These are phyloP conservation scores for Cardiospermum halicacabum DNA, from an alignment of 345 rosid species.

Conservation along the genomic window DNA sequence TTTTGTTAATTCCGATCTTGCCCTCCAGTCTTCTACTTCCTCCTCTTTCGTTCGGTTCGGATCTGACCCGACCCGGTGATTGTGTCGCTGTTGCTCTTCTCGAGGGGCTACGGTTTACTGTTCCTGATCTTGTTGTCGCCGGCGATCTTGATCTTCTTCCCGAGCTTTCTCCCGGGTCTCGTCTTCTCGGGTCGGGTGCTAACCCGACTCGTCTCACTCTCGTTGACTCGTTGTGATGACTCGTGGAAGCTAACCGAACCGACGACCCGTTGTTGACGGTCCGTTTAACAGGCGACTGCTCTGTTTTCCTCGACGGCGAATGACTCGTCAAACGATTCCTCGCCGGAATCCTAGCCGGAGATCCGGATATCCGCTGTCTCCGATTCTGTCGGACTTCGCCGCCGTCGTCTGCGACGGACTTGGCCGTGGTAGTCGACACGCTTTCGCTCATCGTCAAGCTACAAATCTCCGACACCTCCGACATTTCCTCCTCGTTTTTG, in stretches of 20 bases:
- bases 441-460: conserved; percentile 66
- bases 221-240: conserved; percentile 18
- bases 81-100: conserved; percentile 36
- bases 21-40: conserved; percentile 14
- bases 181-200: conserved; percentile 29
- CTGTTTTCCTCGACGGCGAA: conserved; percentile 44
- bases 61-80: conserved; percentile 60
- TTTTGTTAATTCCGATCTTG: conserved; percentile 12
- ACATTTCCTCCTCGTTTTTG: conserved; percentile 36
- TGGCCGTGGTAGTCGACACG: conserved; percentile 46
- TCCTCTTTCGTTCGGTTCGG: conserved; percentile 26
- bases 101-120: conserved; percentile 47
- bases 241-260: conserved; percentile 30
- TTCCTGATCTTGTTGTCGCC: conserved; percentile 53
- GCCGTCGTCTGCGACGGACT: conserved; percentile 38
- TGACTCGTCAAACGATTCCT: conserved; percentile 37
- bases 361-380: conserved; percentile 26
- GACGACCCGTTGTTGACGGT: conserved; percentile 25
- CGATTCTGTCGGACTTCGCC: conserved; percentile 32
- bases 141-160: conserved; percentile 69
- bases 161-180: conserved; percentile 62
- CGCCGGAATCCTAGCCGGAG: conserved; percentile 43
- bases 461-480: conserved; percentile 63
- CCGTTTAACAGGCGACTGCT: conserved; percentile 48
- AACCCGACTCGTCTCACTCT: conserved; percentile 21